Evolutionary conservation across 2,329 filamentous ascomycete species (phyloP).

Genomic region (Botrytis aclada): DNA sequence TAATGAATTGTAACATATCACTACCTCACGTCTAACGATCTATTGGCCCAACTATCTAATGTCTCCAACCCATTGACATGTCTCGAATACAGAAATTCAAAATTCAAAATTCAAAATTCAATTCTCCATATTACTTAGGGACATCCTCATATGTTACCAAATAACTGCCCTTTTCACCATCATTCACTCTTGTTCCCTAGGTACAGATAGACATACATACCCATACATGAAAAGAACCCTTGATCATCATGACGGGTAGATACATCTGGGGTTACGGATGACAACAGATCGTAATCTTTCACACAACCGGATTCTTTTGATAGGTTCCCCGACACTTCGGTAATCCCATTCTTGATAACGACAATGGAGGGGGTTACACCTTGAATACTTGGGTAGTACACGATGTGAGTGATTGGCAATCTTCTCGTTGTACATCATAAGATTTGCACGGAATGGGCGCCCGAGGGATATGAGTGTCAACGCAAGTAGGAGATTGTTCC

Average conservation of each 20-base stretch:
- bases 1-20: background rate
- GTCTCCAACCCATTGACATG: background rate
- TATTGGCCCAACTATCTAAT: background rate
- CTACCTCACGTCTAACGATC: background rate
- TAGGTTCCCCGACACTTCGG: constrained; percentile 3
- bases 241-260: constrained; percentile 14
- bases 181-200: background rate
- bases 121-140: background rate
- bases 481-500: background rate
- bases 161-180: too few species aligned
- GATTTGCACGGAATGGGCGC: background rate
- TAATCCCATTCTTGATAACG: constrained; percentile 10
- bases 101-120: background rate
- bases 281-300: constrained; percentile 11
- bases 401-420: background rate
- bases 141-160: background rate
- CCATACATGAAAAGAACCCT: background rate
- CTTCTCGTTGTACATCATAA: background rate
- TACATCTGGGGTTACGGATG: constrained; percentile 10
- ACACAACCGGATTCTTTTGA: constrained; percentile 1
- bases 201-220: background rate
- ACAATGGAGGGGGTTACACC: background rate
- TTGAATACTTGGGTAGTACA: background rate
- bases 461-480: background rate
- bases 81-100: background rate